These are phyloP conservation scores for Mycena polygramma DNA, from an alignment of 768 basidiomycete species.

Conservation along the genomic window DNA sequence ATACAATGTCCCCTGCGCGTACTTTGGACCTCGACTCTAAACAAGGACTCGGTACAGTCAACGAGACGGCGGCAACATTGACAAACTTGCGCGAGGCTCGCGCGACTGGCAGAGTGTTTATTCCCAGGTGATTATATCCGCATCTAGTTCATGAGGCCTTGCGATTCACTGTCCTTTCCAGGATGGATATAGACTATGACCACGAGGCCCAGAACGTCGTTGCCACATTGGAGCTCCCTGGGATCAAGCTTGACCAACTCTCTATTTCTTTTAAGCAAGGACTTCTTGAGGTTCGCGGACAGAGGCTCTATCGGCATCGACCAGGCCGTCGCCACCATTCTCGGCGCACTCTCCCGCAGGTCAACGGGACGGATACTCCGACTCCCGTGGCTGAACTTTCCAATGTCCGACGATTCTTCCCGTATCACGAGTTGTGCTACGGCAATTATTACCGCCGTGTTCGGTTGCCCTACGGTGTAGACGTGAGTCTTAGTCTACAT, in stretches of 20 bases:
- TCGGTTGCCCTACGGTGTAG: slow-evolving; percentile 51
- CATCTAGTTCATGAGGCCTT: too few species aligned
- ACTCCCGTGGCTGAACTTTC: background rate
- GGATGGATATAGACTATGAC: slow-evolving; percentile 50
- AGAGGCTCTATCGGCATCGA: slow-evolving; percentile 40
- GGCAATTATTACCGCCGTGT: slow-evolving; percentile 57
- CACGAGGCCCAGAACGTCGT: background rate
- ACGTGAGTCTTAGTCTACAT: slow-evolving; percentile 44
- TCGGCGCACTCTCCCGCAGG: background rate
- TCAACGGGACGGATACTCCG: slow-evolving; percentile 6
- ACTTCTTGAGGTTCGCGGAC: slow-evolving; percentile 43
- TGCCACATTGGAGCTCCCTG: slow-evolving; percentile 28
- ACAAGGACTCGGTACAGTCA: background rate
- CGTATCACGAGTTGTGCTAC: slow-evolving; percentile 56
- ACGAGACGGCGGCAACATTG: too few species aligned
- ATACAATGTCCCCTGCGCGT: background rate
- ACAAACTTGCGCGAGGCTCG: slow-evolving; percentile 4
- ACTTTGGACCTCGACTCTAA: background rate
- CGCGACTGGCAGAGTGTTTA: slow-evolving; percentile 10
- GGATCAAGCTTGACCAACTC: slow-evolving; percentile 9
- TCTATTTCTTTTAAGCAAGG: slow-evolving; percentile 12
- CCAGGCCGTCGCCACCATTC: slow-evolving; percentile 20
- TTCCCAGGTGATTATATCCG: slow-evolving; percentile 12
- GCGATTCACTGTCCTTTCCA: slow-evolving; percentile 29
- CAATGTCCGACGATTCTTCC: slow-evolving; percentile 17